These are phyloP conservation scores for Mucor piriformis DNA, from an alignment of 371 early-diverging fungal genomes.

Conservation along the genomic window DNA sequence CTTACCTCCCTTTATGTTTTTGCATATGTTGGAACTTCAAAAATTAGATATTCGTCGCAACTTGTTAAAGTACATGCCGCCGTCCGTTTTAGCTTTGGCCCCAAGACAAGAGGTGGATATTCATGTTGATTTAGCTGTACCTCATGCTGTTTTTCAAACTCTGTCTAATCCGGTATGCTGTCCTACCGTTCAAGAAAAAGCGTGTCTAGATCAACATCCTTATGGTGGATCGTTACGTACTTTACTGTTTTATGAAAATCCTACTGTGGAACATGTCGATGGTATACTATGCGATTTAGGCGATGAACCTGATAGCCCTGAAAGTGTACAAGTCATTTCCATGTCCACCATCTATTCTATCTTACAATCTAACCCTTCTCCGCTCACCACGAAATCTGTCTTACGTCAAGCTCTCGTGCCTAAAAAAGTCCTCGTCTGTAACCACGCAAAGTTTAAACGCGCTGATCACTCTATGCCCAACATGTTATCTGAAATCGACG, in stretches of 20 bases:
- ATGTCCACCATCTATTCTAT: neutral
- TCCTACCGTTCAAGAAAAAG: neutral
- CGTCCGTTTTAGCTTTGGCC: slow-evolving; percentile 37
- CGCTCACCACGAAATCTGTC: neutral
- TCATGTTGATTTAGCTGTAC: slow-evolving; percentile 18
- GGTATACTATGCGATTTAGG: slow-evolving; percentile 31
- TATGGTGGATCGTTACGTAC: slow-evolving; percentile 39
- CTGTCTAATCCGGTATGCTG: neutral
- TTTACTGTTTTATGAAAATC: slow-evolving; percentile 34
- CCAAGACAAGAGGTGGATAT: slow-evolving; percentile 24
- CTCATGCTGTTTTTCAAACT: slow-evolving; percentile 17
- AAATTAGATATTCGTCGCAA: slow-evolving; percentile 63
- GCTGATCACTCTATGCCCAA: slow-evolving; percentile 5
- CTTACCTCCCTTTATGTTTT: slow-evolving; percentile 53
- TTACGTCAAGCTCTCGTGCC: neutral
- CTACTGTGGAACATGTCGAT: slow-evolving; percentile 24
- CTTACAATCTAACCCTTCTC: neutral
- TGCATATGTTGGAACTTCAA: slow-evolving; percentile 39
- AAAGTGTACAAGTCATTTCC: slow-evolving; percentile 1
- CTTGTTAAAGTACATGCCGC: slow-evolving; percentile 48
- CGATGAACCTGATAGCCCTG: neutral
- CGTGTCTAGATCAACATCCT: slow-evolving; percentile 9
- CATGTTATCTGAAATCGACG: slow-evolving; percentile 12
- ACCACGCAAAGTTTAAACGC: slow-evolving; percentile 1
- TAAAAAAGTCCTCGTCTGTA: neutral